Evolutionary conservation across 1,284 basidiomycete species (phyloP).

Genomic region (Apiotrichum montevideense): DNA sequence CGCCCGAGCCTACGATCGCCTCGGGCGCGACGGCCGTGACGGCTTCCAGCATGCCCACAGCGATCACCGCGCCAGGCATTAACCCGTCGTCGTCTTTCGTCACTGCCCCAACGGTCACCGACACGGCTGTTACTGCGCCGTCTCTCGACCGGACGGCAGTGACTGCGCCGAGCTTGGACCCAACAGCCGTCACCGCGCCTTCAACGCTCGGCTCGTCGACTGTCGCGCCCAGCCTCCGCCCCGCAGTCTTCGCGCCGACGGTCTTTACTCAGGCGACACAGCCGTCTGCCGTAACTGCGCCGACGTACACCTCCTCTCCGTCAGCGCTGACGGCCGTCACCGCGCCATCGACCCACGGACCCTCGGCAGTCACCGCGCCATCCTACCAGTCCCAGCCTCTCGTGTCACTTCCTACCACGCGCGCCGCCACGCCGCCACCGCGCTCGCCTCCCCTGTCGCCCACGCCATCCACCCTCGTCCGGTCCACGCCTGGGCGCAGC

Average conservation of each 20-base stretch:
- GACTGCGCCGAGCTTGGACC: not conserved
- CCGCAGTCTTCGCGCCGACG: not conserved
- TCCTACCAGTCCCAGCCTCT: not conserved
- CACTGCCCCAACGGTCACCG: too few relatives aligned
- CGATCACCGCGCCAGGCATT: too few relatives aligned
- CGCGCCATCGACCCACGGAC: not conserved
- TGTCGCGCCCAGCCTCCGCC: not conserved
- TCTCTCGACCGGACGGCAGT: too few relatives aligned
- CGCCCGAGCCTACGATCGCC: not conserved
- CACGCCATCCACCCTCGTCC: not conserved
- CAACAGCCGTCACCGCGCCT: not conserved
- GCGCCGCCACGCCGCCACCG: not conserved
- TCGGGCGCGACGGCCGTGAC: not conserved
- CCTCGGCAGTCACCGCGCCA: not conserved
- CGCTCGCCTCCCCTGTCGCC: not conserved
- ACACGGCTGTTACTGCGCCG: too few relatives aligned
- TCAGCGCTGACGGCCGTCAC: not conserved
- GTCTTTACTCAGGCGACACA: not conserved
- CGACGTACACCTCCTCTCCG: not conserved
- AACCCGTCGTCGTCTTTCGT: too few relatives aligned
- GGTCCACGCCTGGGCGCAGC: not conserved
- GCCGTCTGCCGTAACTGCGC: not conserved
- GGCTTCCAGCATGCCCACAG: not conserved
- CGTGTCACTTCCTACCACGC: constrained; percentile 1
- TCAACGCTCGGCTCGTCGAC: not conserved